Percentiles rank a stretch among this genome's conserved stretches.
Evolutionary conservation across 805 yeast species (phyloP).

Genomic region (Monosporozyma aerobia): DNA sequence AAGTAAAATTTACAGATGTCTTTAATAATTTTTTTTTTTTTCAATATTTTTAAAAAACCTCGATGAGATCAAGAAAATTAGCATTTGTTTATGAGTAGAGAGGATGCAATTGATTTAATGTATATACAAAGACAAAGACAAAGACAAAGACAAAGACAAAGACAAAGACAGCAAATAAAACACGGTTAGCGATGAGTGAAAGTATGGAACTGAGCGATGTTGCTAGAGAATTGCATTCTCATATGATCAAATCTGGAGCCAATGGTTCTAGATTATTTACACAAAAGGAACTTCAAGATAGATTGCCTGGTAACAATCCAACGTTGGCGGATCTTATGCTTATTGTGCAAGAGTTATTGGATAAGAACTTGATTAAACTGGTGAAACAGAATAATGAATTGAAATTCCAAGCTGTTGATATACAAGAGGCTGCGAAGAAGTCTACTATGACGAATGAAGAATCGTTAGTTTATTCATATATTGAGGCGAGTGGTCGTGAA

Average conservation of each 20-base stretch:
- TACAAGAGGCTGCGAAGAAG: constrained; percentile 67
- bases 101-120: too few species aligned
- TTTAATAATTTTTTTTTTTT: background rate
- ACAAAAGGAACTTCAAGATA: constrained; percentile 57
- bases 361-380: constrained; percentile 56
- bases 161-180: background rate
- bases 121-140: too few species aligned
- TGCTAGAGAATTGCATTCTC: constrained; percentile 51
- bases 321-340: constrained; percentile 37
- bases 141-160: too few species aligned
- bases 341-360: constrained; percentile 43
- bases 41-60: background rate
- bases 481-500: constrained; percentile 87
- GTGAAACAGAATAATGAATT: constrained; percentile 58
- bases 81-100: too few species aligned
- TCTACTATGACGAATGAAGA: constrained; percentile 79
- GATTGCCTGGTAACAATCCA: constrained; percentile 33
- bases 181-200: background rate
- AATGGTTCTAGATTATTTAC: constrained; percentile 43
- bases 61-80: constrained; percentile 4
- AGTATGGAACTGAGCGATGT: constrained; percentile 19
- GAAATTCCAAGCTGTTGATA: constrained; percentile 65
- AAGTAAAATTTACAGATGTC: background rate
- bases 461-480: constrained; percentile 80
- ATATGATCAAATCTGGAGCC: constrained; percentile 33